These are phyloP conservation scores for Phytophthora sojae DNA, from an alignment of 352 stramenopile genomes.

Conservation along the genomic window DNA sequence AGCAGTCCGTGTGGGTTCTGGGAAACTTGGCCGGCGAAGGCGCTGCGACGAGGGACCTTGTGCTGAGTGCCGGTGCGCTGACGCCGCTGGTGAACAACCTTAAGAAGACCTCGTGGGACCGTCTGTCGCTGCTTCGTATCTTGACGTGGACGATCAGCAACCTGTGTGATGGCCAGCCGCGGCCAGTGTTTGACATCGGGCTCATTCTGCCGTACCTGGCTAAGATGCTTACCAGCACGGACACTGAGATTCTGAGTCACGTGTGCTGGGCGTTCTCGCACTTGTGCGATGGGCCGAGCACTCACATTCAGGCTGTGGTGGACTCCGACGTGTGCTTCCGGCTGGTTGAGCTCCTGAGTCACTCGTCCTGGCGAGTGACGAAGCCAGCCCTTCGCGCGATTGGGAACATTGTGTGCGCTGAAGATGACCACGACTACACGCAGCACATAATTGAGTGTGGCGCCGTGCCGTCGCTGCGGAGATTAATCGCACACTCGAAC, in stretches of 20 bases:
- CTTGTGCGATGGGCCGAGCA: conserved; percentile 96
- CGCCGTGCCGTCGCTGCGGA: conserved; percentile 93
- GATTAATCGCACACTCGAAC: conserved; percentile 96
- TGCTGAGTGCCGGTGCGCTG: conserved; percentile 87
- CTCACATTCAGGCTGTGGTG: conserved; percentile 96
- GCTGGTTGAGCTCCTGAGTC: conserved; percentile 94
- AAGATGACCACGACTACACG: conserved; percentile 94
- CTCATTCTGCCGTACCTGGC: conserved; percentile 88
- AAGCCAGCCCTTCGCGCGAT: conserved; percentile 97
- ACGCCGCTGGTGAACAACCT: conserved; percentile 89
- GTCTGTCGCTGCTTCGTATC: conserved; percentile 89
- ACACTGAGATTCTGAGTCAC: conserved; percentile 95
- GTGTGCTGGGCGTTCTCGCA: conserved; percentile 98
- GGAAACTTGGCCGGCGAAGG: conserved; percentile 93
- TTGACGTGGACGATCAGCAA: conserved; percentile 94
- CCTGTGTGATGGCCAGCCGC: conserved; percentile 91
- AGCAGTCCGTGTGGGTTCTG: conserved; percentile 94
- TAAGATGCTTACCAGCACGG: conserved; percentile 93
- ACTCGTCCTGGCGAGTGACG: conserved; percentile 95
- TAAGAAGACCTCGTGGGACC: conserved; percentile 87
- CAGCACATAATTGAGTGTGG: conserved; percentile 97
- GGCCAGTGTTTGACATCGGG: conserved; percentile 90
- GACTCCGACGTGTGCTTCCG: conserved; percentile 90
- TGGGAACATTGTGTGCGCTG: conserved; percentile 99
- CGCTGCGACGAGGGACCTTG: conserved; percentile 85